phyloP scores from a whole-genome alignment of 805 yeast species.

The Candida jianshihensis region DNA sequence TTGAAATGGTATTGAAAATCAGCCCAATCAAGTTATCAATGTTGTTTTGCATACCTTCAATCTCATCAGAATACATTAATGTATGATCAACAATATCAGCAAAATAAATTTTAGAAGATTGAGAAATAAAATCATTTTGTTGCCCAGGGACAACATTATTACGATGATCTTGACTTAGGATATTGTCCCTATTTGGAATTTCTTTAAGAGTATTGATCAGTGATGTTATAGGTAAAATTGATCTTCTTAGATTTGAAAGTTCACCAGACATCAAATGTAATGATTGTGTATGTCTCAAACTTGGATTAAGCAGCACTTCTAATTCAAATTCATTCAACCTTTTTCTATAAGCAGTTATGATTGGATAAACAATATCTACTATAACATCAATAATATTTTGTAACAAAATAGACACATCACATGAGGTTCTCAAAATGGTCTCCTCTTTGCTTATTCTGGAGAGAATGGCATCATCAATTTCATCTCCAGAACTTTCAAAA shows the following conservation, averaged over 20 bases:
- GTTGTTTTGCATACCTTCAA: conserved; percentile 45
- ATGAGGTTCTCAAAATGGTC: conserved; percentile 42
- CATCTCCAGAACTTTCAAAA: conserved; percentile 50
- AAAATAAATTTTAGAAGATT: conserved; percentile 39
- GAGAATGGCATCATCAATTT: conserved; percentile 44
- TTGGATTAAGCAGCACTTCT: conserved; percentile 45
- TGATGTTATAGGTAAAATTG: conserved; percentile 41
- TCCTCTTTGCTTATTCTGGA: conserved; percentile 37
- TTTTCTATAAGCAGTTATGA: conserved; percentile 43
- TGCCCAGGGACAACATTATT: background rate
- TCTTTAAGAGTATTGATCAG: conserved; percentile 41
- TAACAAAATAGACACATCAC: conserved; percentile 44
- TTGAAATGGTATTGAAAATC: conserved; percentile 51
- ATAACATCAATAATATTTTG: conserved; percentile 49
- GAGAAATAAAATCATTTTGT: conserved; percentile 27
- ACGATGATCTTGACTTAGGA: background rate
- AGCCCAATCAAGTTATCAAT: conserved; percentile 44
- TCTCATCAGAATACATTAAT: conserved; percentile 42
- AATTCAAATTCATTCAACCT: conserved; percentile 42
- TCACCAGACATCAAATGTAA: conserved; percentile 50
- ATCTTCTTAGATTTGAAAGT: conserved; percentile 37
- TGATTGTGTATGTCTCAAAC: conserved; percentile 42
- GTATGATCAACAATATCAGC: conserved; percentile 54
- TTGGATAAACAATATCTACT: conserved; percentile 48
- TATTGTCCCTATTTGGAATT: conserved; percentile 20